Percentiles rank a stretch among this genome's conserved stretches.
These are phyloP conservation scores for Geotrichum restrictum DNA, from an alignment of 1,139 yeast genomes.

Conservation along the genomic window DNA sequence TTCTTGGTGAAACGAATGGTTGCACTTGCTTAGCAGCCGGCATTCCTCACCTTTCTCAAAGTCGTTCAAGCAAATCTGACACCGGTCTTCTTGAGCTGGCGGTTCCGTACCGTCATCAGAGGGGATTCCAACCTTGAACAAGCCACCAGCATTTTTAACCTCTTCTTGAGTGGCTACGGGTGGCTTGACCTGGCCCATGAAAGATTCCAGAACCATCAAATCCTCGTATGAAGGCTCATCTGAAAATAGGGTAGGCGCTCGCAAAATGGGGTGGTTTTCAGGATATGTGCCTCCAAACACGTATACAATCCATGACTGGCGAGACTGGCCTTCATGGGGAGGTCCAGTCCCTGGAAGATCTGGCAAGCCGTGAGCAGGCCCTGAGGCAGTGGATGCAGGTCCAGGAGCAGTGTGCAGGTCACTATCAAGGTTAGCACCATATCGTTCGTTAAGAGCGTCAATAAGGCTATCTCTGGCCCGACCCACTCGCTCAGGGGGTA, in stretches of 20 bases:
- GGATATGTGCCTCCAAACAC: slow-evolving; percentile 50
- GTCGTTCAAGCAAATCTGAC: slow-evolving; percentile 51
- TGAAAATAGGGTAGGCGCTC: slow-evolving; percentile 46
- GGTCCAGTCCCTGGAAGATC: neutral
- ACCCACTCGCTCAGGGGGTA: neutral
- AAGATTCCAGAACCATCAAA: slow-evolving; percentile 43
- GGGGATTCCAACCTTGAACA: slow-evolving; percentile 26
- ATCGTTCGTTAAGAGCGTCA: slow-evolving; percentile 16
- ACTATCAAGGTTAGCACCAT: slow-evolving; percentile 5
- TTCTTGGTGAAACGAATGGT: slow-evolving; percentile 49
- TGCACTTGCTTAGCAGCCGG: slow-evolving; percentile 44
- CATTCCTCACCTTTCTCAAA: slow-evolving; percentile 46
- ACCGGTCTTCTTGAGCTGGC: slow-evolving; percentile 34
- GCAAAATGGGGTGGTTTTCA: slow-evolving; percentile 46
- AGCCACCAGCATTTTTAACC: slow-evolving; percentile 42
- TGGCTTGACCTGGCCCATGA: slow-evolving; percentile 46
- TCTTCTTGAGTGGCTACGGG: slow-evolving; percentile 44
- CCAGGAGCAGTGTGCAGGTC: neutral
- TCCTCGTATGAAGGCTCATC: slow-evolving; percentile 51
- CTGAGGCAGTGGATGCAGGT: neutral
- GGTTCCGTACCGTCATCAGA: slow-evolving; percentile 22
- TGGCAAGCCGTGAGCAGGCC: neutral
- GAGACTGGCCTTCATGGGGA: slow-evolving; percentile 13
- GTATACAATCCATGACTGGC: slow-evolving; percentile 49
- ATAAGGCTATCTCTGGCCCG: slow-evolving; percentile 16